Evolutionary conservation across 345 rosid species (phyloP), one percentile per base, ranked within the genome.

Genomic region (Durio zibethinus): DNA sequence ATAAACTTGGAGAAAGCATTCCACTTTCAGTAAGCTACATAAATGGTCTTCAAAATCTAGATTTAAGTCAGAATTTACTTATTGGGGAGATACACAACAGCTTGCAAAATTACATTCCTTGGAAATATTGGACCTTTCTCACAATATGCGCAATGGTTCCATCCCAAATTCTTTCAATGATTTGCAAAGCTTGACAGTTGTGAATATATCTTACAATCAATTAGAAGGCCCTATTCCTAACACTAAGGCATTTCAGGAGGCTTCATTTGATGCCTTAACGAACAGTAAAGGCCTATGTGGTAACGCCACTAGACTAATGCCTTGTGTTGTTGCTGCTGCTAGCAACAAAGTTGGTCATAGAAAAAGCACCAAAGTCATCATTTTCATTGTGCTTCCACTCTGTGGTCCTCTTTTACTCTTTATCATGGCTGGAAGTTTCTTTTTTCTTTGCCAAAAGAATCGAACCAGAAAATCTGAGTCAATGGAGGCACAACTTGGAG

Each of bases 141-240:
- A 27, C 29, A 57, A 72, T 67, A 73, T 10, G 40, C 65, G 77
- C 48, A 21, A 63, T 0, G 80, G 80, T 42, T 16, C 61, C 52
- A 66, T 77, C 20, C 78, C 80, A 21, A 5, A 9, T 33, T 33
- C 59, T 33, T 71, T 76, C 66, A 35, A 25, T 10, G 40, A 20
- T n/a, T n/a, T 72, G 71, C 2, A 10, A 33, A 27, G 78, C 62
- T n/a, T 81, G 53, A 64, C 23, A 2, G 0, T 11, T 3, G 80
- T 81, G 69, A 64, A 81, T 56, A 29, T 77, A 20, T 81, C 83
- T 42, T 50, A 60, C 56, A 76, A 80, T 29, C 35, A 70, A 23
- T 16, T 80, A n/a, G 48, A 71, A 43, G 80, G 77, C 0, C 74
- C 53, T 0, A 31, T 80, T 63, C 83, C 80, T 0, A 61, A 63